These are phyloP conservation scores for Evansstolkia leycettana DNA, from an alignment of 495 filamentous ascomycete genomes.

Conservation along the genomic window DNA sequence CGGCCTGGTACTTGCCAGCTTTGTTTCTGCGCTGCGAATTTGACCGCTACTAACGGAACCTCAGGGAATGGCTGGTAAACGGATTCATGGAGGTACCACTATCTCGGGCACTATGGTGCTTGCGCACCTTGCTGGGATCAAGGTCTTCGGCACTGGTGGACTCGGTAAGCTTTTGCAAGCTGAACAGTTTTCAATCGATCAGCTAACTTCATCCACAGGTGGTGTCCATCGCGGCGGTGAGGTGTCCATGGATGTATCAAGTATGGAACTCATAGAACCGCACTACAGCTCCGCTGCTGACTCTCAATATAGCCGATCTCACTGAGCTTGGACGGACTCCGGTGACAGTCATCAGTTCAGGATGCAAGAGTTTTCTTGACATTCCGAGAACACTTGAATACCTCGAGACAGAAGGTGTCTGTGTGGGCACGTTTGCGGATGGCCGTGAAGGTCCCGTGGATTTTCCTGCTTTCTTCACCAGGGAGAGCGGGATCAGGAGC, in stretches of 20 bases:
- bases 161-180: conserved; percentile 23
- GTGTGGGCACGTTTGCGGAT: conserved; percentile 81
- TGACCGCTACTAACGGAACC: neutral
- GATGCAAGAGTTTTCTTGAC: conserved; percentile 93
- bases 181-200: neutral
- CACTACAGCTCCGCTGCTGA: conserved; percentile 1
- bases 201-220: conserved; percentile 36
- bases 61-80: conserved; percentile 50
- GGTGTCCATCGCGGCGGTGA: conserved; percentile 91
- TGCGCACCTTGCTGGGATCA: conserved; percentile 77
- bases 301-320: conserved; percentile 53
- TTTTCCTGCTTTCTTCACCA: conserved; percentile 81
- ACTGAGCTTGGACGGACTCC: conserved; percentile 89
- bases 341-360: conserved; percentile 77
- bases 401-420: conserved; percentile 84
- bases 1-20: conserved; percentile 50
- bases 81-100: conserved; percentile 79
- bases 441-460: conserved; percentile 54
- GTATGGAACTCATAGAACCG: conserved; percentile 11
- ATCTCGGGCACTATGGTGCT: conserved; percentile 88
- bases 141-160: conserved; percentile 78
- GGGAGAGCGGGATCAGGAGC: conserved; percentile 72
- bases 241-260: conserved; percentile 76
- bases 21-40: too few species aligned
- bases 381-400: conserved; percentile 85